These are phyloP conservation scores for Strigomonas oncopelti DNA, from an alignment of 208 protist genomes.

Conservation along the genomic window DNA sequence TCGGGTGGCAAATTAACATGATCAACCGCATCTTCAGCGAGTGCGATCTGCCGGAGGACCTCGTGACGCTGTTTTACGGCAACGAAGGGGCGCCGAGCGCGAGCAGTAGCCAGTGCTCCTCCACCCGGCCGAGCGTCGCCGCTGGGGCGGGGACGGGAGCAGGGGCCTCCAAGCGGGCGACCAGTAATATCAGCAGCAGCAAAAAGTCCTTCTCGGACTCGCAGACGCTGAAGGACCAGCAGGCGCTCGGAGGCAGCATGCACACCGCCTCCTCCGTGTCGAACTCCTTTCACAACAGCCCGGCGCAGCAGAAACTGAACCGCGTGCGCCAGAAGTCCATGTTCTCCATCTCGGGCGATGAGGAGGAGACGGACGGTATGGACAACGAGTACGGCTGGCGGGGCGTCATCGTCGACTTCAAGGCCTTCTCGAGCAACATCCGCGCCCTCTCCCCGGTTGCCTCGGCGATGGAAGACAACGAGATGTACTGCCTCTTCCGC, in stretches of 20 bases:
- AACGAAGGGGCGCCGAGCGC: neutral
- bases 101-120: neutral
- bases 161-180: neutral
- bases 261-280: constrained; percentile 1
- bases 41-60: constrained; percentile 68
- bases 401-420: constrained; percentile 52
- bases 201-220: neutral
- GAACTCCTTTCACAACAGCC: neutral
- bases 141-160: neutral
- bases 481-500: constrained; percentile 69
- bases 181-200: neutral
- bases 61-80: constrained; percentile 40
- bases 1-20: constrained; percentile 42
- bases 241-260: neutral
- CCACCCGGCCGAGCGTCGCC: neutral
- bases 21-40: constrained; percentile 47
- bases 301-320: neutral
- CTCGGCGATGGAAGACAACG: constrained; percentile 64
- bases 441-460: constrained; percentile 48
- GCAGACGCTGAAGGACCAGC: neutral
- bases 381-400: neutral
- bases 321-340: neutral
- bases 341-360: neutral
- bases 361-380: neutral
- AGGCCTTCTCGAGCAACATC: constrained; percentile 56